Evolutionary conservation across 2,329 filamentous ascomycete species (phyloP).

Genomic region (Didymella lethalis): DNA sequence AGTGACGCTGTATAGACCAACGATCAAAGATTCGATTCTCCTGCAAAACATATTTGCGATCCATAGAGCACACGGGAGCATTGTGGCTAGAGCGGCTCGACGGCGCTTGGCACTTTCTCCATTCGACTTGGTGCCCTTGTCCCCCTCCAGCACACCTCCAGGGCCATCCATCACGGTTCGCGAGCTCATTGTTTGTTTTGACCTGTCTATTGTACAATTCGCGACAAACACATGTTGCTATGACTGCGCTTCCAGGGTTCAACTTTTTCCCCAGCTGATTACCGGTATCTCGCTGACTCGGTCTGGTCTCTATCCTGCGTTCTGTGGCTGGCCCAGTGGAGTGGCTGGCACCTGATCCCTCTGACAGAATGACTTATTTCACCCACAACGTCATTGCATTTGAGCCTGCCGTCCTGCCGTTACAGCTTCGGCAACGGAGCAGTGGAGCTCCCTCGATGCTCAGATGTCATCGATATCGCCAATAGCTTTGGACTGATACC

Average conservation of each 20-base stretch:
- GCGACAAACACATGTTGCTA: not conserved
- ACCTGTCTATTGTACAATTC: not conserved
- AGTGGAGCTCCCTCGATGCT: not conserved
- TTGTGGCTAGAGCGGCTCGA: conserved; percentile 14
- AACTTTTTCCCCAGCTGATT: not conserved
- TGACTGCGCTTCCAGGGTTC: not conserved
- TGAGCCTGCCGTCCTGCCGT: not conserved
- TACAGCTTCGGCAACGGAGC: not conserved
- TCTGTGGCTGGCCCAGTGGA: not conserved
- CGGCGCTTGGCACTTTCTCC: conserved; percentile 15
- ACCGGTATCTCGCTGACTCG: not conserved
- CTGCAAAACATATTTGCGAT: not conserved
- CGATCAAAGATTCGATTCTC: not conserved
- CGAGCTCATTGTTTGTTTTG: conserved; percentile 8
- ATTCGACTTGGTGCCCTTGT: conserved; percentile 19
- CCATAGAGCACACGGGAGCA: conserved; percentile 1
- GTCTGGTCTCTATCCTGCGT: not conserved
- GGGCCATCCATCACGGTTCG: conserved; percentile 14
- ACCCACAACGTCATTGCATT: conserved; percentile 8
- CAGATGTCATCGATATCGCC: not conserved
- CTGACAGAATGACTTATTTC: not conserved
- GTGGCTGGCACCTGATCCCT: conserved; percentile 5
- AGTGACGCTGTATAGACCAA: too few relatives aligned
- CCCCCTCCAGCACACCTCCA: conserved; percentile 5
- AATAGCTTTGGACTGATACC: not conserved